Base-by-base conservation (phyloP, 192 early-diverging fungal genomes). In the Gorgonomyces haynaldii region DNA sequence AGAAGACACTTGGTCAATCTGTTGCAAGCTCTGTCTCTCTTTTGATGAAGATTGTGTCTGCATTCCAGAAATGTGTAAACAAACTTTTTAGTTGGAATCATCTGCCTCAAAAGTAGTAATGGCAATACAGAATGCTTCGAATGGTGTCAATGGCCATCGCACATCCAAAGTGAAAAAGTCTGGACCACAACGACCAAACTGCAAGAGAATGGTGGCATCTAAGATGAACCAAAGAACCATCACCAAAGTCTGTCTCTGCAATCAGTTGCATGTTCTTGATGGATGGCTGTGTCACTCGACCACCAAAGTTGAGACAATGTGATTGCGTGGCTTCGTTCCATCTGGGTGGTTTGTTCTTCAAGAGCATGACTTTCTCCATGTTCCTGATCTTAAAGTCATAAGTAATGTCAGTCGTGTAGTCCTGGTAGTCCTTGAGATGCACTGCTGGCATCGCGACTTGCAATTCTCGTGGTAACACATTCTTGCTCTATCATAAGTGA, bases 241-340 rank as follows among this genome's bases (percentile, higher is more conserved):
- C 19, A 26, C 65, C 58, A 72, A 72, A 70, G 42, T 64, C 66
- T 10, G 48, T 57, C 17, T 59, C 55, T 6, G 48, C 42, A 38
- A 79, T 65, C 24, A 79, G 54, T 54, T 79, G 77, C 45, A 79
- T 74, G 50, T 79, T 79, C 58, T 79, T 79, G 54, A 79, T 79
- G 30, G 42, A 50, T 37, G 77, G 75, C 51, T 72, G 66, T 31
- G 74, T 79, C 10, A 79, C 77, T 6, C 77, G 35, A 9, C 77
- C 77, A 9, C 77, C 74, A 58, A 79, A 79, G 45, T 79, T 79
- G 17, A 79, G 45, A 41, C 77, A 79, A 45, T 79, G 77, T 0
- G 54, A 60, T 51, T 79, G 77, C 3, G 77, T 79, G 5, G 70
- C 69, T 51, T 79, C 75, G 54, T 78, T 79, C 77, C 77, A 79